These are phyloP conservation scores for Pseudoscleropodium purum DNA, from an alignment of 225 moss, liverwort and hornwort genomes.

Conservation along the genomic window DNA sequence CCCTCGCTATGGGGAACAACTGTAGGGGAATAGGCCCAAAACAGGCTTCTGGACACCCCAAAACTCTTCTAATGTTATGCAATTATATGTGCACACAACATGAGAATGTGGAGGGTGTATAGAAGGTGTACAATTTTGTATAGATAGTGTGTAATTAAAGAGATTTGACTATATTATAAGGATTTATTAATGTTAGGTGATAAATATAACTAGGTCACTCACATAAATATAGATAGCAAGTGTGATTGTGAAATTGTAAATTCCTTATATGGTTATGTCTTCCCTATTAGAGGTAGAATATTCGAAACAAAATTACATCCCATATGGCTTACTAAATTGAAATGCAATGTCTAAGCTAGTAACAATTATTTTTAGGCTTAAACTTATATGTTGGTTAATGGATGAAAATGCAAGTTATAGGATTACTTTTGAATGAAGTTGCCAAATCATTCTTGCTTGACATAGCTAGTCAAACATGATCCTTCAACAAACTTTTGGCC, in stretches of 20 bases:
- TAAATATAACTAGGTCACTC: too few species aligned
- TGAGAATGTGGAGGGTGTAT: too few species aligned
- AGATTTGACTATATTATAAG: neutral
- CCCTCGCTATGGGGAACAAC: too few species aligned
- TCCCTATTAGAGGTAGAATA: neutral
- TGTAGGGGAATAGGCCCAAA: too few species aligned
- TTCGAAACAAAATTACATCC: too few species aligned
- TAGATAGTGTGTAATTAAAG: too few species aligned
- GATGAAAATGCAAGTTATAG: neutral
- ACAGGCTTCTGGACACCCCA: too few species aligned
- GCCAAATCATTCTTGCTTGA: too few species aligned
- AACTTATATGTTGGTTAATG: neutral
- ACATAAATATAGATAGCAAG: neutral
- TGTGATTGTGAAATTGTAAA: neutral
- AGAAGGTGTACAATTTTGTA: neutral
- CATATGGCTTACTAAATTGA: neutral
- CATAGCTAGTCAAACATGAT: neutral
- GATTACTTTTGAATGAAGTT: neutral
- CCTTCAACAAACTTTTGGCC: neutral
- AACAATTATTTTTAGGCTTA: neutral
- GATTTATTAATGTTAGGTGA: neutral
- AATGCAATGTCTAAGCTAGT: neutral
- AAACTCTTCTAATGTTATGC: too few species aligned
- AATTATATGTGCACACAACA: neutral
- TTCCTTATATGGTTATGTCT: accelerated